Percentiles rank a stretch among this genome's conserved stretches.
These are phyloP conservation scores for Boletus huronensis DNA, from an alignment of 768 basidiomycete species.

Conservation along the genomic window DNA sequence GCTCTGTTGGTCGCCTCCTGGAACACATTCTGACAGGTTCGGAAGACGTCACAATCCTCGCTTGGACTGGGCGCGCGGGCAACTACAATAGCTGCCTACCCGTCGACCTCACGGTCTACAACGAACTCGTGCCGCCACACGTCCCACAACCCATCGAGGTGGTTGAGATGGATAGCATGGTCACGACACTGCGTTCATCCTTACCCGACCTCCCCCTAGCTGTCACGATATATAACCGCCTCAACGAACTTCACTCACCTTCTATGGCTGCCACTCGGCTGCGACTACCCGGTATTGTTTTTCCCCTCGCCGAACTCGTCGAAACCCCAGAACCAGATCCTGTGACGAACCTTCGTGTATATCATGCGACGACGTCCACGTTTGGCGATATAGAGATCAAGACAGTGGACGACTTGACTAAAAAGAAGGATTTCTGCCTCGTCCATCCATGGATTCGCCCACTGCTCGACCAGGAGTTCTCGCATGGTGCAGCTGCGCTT, in stretches of 20 bases:
- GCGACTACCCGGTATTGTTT: constrained; percentile 2
- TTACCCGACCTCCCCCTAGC: neutral
- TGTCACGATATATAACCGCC: neutral
- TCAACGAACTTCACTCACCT: neutral
- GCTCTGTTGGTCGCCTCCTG: constrained; percentile 5
- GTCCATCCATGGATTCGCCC: constrained; percentile 14
- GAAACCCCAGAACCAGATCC: no score
- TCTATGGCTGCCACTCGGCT: neutral
- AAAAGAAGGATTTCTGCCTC: neutral
- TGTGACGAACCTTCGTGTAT: neutral
- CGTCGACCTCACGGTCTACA: neutral
- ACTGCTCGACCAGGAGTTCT: constrained; percentile 2
- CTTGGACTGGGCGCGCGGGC: constrained; percentile 2
- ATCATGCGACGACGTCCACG: neutral
- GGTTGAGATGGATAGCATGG: neutral
- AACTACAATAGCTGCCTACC: constrained; percentile 6
- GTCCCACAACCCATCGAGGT: neutral
- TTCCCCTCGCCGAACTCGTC: neutral
- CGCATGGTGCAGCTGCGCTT: neutral
- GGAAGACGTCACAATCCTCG: neutral
- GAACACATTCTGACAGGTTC: constrained; percentile 6
- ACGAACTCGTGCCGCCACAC: neutral
- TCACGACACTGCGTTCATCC: neutral
- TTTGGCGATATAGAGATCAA: constrained; percentile 2
- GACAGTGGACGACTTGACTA: neutral